These are phyloP conservation scores for Hypoxylon sp. DNA, from an alignment of 2,329 filamentous ascomycete species.

Conservation along the genomic window DNA sequence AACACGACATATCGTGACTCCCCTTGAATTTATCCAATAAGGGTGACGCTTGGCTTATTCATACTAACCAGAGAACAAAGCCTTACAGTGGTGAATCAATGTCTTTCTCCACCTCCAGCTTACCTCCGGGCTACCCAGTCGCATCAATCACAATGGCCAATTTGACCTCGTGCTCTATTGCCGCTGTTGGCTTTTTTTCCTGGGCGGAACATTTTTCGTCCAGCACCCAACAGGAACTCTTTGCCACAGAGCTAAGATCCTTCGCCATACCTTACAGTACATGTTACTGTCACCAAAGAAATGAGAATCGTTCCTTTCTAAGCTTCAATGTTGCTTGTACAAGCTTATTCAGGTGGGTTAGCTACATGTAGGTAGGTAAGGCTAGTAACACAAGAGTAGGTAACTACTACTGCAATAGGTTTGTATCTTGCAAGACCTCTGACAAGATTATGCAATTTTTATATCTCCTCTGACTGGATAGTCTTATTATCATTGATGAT, in stretches of 20 bases:
- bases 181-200: slow-evolving; percentile 27
- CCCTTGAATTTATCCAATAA: slow-evolving; percentile 15
- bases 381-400: neutral
- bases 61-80: slow-evolving; percentile 14
- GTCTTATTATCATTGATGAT: slow-evolving; percentile 6
- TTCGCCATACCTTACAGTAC: slow-evolving; percentile 28
- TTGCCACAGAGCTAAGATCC: slow-evolving; percentile 27
- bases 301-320: slow-evolving; percentile 1
- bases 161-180: slow-evolving; percentile 36
- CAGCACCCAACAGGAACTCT: slow-evolving; percentile 10
- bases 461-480: neutral
- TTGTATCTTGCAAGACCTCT: neutral
- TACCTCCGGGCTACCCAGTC: slow-evolving; percentile 9
- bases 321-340: neutral
- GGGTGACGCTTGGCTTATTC: slow-evolving; percentile 1
- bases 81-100: slow-evolving; percentile 12
- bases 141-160: slow-evolving; percentile 38
- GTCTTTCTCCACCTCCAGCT: slow-evolving; percentile 28
- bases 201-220: slow-evolving; percentile 16
- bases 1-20: slow-evolving; percentile 13
- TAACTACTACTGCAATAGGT: neutral
- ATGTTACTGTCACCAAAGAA: slow-evolving; percentile 9
- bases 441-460: slow-evolving; percentile 12
- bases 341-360: slow-evolving; percentile 28
- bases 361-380: slow-evolving; percentile 13